These are phyloP conservation scores for Peniophora sp. DNA, from an alignment of 1,284 basidiomycete genomes.

Conservation along the genomic window DNA sequence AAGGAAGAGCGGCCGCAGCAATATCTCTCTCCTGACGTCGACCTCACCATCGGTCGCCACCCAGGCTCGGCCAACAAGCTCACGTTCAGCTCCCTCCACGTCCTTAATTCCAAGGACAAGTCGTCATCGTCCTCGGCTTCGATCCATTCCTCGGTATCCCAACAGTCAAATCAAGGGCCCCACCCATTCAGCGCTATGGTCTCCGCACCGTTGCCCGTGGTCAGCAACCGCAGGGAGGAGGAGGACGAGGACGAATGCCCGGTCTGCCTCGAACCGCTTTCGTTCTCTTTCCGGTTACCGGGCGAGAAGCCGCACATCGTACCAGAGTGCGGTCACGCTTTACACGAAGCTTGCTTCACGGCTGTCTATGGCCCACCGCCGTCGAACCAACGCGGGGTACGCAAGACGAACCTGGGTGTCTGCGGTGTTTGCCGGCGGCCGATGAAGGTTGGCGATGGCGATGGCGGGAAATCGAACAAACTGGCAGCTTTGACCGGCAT, in stretches of 20 bases:
- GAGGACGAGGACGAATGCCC: constrained; percentile 84
- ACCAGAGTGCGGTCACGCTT: constrained; percentile 93
- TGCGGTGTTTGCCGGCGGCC: constrained; percentile 94
- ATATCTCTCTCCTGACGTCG: no score
- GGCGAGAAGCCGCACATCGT: constrained; percentile 97
- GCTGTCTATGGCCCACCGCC: constrained; percentile 90
- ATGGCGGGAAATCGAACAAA: constrained; percentile 79
- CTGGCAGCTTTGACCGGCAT: constrained; percentile 85
- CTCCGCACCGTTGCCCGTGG: constrained; percentile 57
- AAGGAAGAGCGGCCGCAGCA: no score
- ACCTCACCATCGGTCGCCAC: no score
- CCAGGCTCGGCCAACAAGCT: no score
- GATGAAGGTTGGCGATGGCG: constrained; percentile 87
- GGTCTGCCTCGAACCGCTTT: constrained; percentile 85
- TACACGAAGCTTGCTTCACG: constrained; percentile 94
- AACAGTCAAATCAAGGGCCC: constrained; percentile 14
- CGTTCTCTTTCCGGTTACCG: constrained; percentile 78
- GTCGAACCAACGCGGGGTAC: constrained; percentile 41
- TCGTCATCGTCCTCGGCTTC: constrained; percentile 14
- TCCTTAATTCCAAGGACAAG: no score
- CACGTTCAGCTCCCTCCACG: no score
- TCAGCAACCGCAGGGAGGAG: constrained; percentile 49
- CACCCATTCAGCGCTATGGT: constrained; percentile 51
- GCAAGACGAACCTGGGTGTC: constrained; percentile 81
- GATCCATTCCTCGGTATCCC: constrained; percentile 10